Base-by-base conservation (phyloP, 768 basidiomycete genomes). In the Phylloporus arenicola region DNA sequence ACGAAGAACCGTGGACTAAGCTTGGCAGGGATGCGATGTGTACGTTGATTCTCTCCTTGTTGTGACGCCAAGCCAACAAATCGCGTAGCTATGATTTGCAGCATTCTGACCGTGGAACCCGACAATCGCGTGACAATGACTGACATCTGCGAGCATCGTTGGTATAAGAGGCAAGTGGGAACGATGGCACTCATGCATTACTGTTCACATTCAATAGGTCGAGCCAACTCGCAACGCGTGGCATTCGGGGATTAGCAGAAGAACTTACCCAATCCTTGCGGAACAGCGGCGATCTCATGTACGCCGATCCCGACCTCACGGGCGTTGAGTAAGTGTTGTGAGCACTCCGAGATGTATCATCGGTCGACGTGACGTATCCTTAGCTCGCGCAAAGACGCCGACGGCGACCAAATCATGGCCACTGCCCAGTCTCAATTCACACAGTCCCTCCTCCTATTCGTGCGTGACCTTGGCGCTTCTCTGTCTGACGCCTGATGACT, bases 361-460 rank as follows among this genome's bases (percentile, higher is more conserved):
- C 27, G 9, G 17, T n/a, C 34, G 40, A 50, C 27, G 16, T 49
- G 43, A 43, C 25, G 5, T 20, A 17, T 16, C 31, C n/a, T 34
- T 38, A 65, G 64, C 17, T 45, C 52, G 3, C 42, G 30, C 44
- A 64, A 70, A 33, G 80, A 82, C 51, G 69, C 64, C 6, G 84
- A 89, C 48, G 81, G 72, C 13, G 84, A 86, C 57, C 66, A 75
- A 38, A 69, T 77, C 53, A 86, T 87, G 83, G 65, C 75, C 22
- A 74, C 82, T 3, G 76, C 74, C 44, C 71, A 72, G 37, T 82
- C 86, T 0, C 87, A 89, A 57, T 93, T 93, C 65, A 88, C 88
- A 0, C 86, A 88, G 58, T 74, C 82, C 0, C 74, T 93, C 16
- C 78, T 88, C 72, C 77, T 92, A 45, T 92, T 92, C 72, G 90